These are phyloP conservation scores for Oryza meyeriana DNA, from an alignment of 176 grass and related monocot genomes.

Conservation along the genomic window DNA sequence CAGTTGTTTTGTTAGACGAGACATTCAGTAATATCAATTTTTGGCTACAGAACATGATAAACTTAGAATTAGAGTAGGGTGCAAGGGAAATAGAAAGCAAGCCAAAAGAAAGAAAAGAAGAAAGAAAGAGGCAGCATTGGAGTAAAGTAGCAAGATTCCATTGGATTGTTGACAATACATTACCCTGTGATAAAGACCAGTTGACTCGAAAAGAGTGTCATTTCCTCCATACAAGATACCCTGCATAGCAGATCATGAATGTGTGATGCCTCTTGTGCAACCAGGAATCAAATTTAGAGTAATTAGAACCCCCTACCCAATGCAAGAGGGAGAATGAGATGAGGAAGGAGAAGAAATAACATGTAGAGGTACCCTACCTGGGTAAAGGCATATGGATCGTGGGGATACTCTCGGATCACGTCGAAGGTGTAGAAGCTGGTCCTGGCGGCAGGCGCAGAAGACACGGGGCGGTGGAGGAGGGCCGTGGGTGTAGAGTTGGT, in stretches of 20 bases:
- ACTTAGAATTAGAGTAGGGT: no score
- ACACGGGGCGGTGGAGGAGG: slow-evolving; percentile 18
- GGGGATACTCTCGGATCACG: slow-evolving; percentile 72
- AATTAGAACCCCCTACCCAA: not conserved
- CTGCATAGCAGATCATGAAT: slow-evolving; percentile 26
- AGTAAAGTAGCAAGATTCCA: no score
- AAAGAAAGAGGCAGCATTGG: no score
- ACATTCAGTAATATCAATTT: no score
- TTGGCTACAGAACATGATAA: not conserved
- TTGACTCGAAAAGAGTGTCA: slow-evolving; percentile 87
- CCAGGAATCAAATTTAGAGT: not conserved
- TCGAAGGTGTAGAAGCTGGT: slow-evolving; percentile 90
- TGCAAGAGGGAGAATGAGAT: no score
- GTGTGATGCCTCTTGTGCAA: not conserved
- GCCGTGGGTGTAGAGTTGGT: not conserved
- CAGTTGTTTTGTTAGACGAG: no score
- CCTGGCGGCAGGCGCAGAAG: not conserved
- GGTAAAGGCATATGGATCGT: slow-evolving; percentile 80
- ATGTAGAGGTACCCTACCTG: no score
- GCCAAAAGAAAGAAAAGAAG: no score
- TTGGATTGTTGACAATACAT: not conserved
- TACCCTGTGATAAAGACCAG: slow-evolving; percentile 72
- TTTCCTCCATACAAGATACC: slow-evolving; percentile 82
- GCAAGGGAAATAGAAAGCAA: no score
- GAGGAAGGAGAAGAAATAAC: no score